These are phyloP conservation scores for Phytophthora ohioensis DNA, from an alignment of 352 stramenopile species.

Conservation along the genomic window DNA sequence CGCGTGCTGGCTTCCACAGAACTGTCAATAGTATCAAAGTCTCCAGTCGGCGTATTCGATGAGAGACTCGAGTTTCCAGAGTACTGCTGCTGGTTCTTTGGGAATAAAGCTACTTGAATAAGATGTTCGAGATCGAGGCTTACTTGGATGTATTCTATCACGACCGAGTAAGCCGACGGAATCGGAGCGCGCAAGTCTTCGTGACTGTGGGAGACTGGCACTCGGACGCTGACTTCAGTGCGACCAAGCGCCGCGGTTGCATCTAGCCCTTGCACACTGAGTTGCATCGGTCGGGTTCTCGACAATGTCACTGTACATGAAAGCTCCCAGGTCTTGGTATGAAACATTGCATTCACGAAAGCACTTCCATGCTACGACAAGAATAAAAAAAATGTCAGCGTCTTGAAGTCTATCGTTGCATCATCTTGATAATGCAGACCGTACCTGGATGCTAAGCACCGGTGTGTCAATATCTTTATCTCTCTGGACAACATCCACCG, in stretches of 20 bases:
- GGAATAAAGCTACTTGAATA: conserved; percentile 8
- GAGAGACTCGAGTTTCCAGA: neutral
- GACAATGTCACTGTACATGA: conserved; percentile 29
- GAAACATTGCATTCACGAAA: conserved; percentile 31
- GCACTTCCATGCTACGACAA: conserved; percentile 44
- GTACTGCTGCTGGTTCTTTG: conserved; percentile 12
- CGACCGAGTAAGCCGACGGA: conserved; percentile 24
- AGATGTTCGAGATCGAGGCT: conserved; percentile 31
- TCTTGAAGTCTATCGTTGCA: neutral
- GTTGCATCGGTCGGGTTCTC: conserved; percentile 21
- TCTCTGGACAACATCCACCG: conserved; percentile 46
- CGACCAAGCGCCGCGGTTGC: conserved; percentile 27
- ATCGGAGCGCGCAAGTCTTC: conserved; percentile 31
- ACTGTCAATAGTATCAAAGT: conserved; percentile 1
- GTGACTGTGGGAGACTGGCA: conserved; percentile 29
- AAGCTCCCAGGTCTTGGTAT: conserved; percentile 30
- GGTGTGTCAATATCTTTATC: conserved; percentile 7
- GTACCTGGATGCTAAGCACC: conserved; percentile 35
- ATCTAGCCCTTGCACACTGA: conserved; percentile 10
- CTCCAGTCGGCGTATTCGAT: neutral
- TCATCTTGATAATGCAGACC: neutral
- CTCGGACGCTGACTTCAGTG: conserved; percentile 39
- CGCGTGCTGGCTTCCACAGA: neutral
- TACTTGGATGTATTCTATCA: conserved; percentile 31
- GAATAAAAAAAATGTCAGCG: conserved; percentile 5